Evolutionary conservation across 208 protist genomes (phyloP).

Genomic region (Leishmania lainsoni): DNA sequence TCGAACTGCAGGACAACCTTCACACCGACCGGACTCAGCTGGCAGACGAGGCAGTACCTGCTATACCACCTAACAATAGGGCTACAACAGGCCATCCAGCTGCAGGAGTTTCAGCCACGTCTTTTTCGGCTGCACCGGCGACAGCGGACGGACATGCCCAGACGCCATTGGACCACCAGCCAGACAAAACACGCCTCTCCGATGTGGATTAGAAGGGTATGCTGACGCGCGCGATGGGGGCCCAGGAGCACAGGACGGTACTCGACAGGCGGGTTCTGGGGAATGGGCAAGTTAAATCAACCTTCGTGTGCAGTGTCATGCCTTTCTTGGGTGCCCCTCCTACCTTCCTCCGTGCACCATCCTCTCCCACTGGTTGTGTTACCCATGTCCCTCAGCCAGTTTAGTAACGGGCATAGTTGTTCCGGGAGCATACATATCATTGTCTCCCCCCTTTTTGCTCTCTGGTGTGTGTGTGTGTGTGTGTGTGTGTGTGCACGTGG

Average conservation of each 20-base stretch:
- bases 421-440: not conserved
- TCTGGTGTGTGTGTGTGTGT: not conserved
- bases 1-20: constrained; percentile 9
- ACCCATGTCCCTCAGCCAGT: not conserved
- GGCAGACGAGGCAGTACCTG: not conserved
- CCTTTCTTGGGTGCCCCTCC: not conserved
- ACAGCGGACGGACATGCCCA: not conserved
- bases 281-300: not conserved
- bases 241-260: not conserved
- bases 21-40: not conserved
- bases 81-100: constrained; percentile 5
- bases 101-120: not conserved
- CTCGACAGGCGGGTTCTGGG: not conserved
- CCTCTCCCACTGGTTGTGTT: constrained; percentile 1
- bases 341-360: constrained; percentile 3
- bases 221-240: not conserved
- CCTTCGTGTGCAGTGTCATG: not conserved
- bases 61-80: constrained; percentile 4
- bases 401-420: not conserved
- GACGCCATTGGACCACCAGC: constrained; percentile 24
- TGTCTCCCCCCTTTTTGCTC: not conserved
- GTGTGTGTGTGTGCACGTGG: not conserved
- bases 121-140: not conserved
- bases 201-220: constrained; percentile 35
- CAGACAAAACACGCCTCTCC: constrained; percentile 35